Base-by-base conservation (phyloP, 495 filamentous ascomycete genomes). In the Lasiosphaeria hispida region DNA sequence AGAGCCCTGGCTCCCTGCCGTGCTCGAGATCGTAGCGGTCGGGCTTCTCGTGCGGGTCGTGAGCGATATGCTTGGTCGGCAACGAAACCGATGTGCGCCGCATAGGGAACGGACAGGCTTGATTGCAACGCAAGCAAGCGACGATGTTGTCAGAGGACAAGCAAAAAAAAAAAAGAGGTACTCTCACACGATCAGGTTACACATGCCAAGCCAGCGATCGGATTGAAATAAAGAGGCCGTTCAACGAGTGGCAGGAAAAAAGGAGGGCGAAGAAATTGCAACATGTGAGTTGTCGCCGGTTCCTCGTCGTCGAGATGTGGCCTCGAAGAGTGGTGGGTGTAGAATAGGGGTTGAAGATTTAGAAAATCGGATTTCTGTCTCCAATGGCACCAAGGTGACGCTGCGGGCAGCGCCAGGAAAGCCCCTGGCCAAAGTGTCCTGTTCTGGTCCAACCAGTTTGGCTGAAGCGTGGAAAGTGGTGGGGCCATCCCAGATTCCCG, bases 41-140 rank as follows among this genome's bases (percentile, higher is more conserved):
- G 57, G 76, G 72, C 67, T 84, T 84, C 69, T 84, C 81, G 80
- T 81, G 73, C 59, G 79, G 80, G 57, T 84, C 81, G 78, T 74
- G 71, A 62, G 73, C 76, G 60, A 73, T 64, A 55, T 81, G 77
- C 72, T 78, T 84, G 14, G 80, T 82, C 68, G 80, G 80, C 74
- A 82, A 66, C 60, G 81, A 83, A 40, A 82, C 79, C 55, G 81
- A 83, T 64, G 79, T 80, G 69, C 79, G 80, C 73, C 81, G 75
- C 81, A 84, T 84, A 72, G 61, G 67, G 62, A 43, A 59, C 18
- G 44, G 36, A 42, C 9, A 23, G 39, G 30, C 18, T 30, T 49
- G 42, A 55, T 23, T 34, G 53, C 42, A 38, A 37, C 7, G 49
- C 53, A 41, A 47, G 53, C 53, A 15, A 41, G 37, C 45, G 34